Conservation (phyloP, 306 rosid species). For the Malus sylvestris region DNA sequence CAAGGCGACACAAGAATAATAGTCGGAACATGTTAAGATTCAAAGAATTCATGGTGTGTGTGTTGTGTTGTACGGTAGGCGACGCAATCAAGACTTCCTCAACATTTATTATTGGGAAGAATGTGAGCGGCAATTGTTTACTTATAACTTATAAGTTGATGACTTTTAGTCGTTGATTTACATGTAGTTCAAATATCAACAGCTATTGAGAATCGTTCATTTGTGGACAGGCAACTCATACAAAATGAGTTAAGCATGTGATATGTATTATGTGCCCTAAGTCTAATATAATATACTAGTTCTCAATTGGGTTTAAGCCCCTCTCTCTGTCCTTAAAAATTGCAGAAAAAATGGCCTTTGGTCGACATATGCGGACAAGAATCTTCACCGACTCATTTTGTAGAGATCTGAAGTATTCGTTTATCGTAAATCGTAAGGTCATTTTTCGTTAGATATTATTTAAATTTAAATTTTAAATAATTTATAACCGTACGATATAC, state of each 20-base stretch:
- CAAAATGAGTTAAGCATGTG: neutral
- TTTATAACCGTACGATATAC: fast-evolving
- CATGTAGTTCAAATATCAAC: too few species aligned
- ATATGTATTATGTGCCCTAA: neutral
- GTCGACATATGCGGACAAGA: neutral
- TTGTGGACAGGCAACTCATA: neutral
- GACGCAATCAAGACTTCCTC: too few species aligned
- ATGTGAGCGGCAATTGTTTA: too few species aligned
- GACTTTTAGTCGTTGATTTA: too few species aligned
- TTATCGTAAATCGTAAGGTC: fast-evolving
- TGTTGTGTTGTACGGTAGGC: too few species aligned
- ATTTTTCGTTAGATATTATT: fast-evolving
- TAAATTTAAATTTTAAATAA: too few species aligned
- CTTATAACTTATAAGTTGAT: too few species aligned
- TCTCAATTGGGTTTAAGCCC: neutral
- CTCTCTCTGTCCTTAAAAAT: neutral
- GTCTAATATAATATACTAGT: neutral
- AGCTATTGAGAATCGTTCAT: too few species aligned
- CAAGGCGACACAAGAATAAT: neutral
- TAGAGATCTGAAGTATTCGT: fast-evolving
- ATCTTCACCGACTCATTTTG: too few species aligned
- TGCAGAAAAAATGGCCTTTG: conserved; percentile 10
- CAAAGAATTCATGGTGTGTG: neutral
- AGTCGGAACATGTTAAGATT: neutral
- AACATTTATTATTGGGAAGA: fast-evolving